Conservation (phyloP, 2,329 filamentous ascomycete genomes). For the Monilinia vaccinii-corymbosi region DNA sequence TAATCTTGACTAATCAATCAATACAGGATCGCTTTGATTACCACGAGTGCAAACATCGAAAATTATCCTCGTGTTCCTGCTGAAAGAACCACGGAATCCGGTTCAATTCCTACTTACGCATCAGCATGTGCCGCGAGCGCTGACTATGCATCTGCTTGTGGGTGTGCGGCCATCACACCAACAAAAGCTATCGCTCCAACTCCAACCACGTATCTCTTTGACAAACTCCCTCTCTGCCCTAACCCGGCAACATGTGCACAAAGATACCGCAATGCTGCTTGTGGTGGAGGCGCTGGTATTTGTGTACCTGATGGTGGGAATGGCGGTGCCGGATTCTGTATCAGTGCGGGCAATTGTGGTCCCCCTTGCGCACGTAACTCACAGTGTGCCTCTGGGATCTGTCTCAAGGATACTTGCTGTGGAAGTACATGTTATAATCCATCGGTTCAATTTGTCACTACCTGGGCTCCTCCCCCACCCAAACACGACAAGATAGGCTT, state of each 20-base stretch:
- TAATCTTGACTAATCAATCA: neutral
- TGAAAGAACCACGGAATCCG: neutral
- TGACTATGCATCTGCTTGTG: constrained; percentile 6
- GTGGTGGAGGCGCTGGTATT: neutral
- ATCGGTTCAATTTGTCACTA: neutral
- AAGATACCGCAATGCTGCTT: neutral
- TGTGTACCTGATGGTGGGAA: neutral
- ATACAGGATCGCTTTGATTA: neutral
- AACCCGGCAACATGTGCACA: neutral
- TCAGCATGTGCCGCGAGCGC: neutral
- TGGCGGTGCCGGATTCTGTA: constrained; percentile 1
- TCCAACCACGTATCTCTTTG: constrained; percentile 1
- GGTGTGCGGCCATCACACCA: neutral
- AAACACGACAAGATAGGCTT: neutral
- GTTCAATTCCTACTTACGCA: constrained; percentile 3
- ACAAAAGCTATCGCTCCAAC: neutral
- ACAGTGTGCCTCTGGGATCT: constrained; percentile 2
- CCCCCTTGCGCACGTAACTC: neutral
- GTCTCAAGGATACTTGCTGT: neutral
- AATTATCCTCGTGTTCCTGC: neutral
- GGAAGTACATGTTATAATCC: constrained; percentile 1
- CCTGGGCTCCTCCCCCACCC: neutral
- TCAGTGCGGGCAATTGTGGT: neutral
- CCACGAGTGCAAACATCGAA: constrained; percentile 1
- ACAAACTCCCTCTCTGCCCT: neutral